Conservation (phyloP, 495 filamentous ascomycete genomes). For the Tuber umbilicatum region DNA sequence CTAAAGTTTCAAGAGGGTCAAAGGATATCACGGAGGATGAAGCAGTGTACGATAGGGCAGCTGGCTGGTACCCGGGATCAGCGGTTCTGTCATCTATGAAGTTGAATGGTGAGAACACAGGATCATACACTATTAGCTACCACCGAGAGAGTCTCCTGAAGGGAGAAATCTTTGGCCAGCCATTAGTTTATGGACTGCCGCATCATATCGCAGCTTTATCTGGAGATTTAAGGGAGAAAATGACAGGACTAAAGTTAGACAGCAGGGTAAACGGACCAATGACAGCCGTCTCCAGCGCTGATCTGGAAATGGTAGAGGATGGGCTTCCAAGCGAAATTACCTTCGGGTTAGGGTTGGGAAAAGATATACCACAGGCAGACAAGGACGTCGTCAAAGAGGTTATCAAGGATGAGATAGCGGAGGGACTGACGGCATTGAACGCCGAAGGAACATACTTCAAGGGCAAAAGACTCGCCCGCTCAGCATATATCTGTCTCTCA, state of each 20-base stretch:
- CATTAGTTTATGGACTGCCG: conserved; percentile 83
- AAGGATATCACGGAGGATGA: conserved; percentile 50
- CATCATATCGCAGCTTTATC: conserved; percentile 71
- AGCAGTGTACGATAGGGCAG: conserved; percentile 60
- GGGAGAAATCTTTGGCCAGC: conserved; percentile 36
- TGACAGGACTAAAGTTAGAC: conserved; percentile 47
- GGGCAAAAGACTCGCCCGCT: conserved; percentile 80
- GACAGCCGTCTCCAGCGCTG: conserved; percentile 61
- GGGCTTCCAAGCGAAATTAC: conserved; percentile 64
- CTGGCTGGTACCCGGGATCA: conserved; percentile 62
- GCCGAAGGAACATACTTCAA: conserved; percentile 66
- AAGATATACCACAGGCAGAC: conserved; percentile 2
- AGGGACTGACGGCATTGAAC: not conserved
- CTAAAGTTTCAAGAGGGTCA: conserved; percentile 49
- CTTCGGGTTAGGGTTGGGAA: not conserved
- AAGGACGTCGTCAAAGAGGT: not conserved
- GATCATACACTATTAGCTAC: conserved; percentile 68
- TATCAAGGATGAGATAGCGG: conserved; percentile 5
- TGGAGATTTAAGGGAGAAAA: conserved; percentile 42
- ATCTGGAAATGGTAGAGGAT: conserved; percentile 67
- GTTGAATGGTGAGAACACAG: conserved; percentile 51
- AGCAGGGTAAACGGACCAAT: conserved; percentile 60
- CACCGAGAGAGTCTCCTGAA: conserved; percentile 27
- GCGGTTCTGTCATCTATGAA: conserved; percentile 54
- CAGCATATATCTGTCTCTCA: conserved; percentile 64